These are phyloP conservation scores for Colletotrichum sp. DNA, from an alignment of 2,329 filamentous ascomycete genomes.

Conservation along the genomic window DNA sequence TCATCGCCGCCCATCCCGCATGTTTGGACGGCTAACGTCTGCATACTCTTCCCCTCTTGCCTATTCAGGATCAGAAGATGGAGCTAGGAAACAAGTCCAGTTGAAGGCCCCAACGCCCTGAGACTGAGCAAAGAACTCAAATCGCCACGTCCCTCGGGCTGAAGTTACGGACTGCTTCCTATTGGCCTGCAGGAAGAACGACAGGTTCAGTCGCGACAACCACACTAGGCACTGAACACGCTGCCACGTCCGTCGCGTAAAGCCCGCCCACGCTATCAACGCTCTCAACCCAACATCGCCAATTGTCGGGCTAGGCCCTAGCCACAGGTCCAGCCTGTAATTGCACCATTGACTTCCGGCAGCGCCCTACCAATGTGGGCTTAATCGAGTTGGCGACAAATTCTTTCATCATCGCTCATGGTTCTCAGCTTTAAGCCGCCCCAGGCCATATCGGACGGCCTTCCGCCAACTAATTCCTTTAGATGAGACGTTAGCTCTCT, in stretches of 20 bases:
- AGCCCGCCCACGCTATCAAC: not conserved
- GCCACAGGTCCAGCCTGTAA: not conserved
- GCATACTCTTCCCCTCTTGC: not conserved
- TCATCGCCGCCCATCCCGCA: not conserved
- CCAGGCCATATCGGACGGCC: not conserved
- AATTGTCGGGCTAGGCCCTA: not conserved
- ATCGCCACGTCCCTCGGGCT: not conserved
- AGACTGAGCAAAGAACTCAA: not conserved
- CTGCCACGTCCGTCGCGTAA: not conserved
- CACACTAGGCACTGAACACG: not conserved
- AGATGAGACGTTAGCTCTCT: constrained; percentile 19
- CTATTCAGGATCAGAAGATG: not conserved
- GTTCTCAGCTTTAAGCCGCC: not conserved
- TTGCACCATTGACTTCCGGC: not conserved
- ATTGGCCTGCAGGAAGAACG: not conserved
- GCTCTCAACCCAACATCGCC: not conserved
- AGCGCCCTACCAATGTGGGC: not conserved
- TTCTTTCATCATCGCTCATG: not conserved
- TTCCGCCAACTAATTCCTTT: constrained; percentile 1
- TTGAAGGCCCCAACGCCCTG: not conserved
- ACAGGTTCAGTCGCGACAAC: not conserved
- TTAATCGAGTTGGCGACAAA: not conserved
- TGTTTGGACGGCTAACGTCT: not conserved
- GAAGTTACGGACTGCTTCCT: not conserved
- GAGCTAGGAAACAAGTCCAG: not conserved